Evolutionary conservation across 768 basidiomycete species (phyloP).

Genomic region (Cyclocybe cylindracea): DNA sequence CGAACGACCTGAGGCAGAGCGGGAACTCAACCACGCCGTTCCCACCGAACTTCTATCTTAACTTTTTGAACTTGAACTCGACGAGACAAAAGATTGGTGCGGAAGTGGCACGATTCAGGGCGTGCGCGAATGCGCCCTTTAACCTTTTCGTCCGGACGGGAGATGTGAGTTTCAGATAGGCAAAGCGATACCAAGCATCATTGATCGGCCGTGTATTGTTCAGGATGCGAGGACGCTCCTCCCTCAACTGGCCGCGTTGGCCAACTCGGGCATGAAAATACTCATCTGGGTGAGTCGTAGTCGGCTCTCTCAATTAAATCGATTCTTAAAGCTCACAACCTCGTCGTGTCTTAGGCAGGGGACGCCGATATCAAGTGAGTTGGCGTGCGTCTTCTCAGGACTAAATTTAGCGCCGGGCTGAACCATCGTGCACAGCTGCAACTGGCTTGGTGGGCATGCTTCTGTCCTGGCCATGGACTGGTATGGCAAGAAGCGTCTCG

Average conservation of each 20-base stretch:
- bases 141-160: slow-evolving; percentile 50
- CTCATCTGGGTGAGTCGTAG: slow-evolving; percentile 45
- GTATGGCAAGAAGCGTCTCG: slow-evolving; percentile 41
- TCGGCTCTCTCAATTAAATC: background rate
- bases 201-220: background rate
- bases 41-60: slow-evolving; percentile 57
- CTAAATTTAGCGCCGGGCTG: background rate
- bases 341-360: slow-evolving; percentile 34
- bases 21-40: slow-evolving; percentile 47
- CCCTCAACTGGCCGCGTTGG: slow-evolving; percentile 49
- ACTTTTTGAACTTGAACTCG: slow-evolving; percentile 38
- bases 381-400: background rate
- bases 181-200: background rate
- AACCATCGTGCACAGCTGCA: slow-evolving; percentile 32
- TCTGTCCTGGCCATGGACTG: slow-evolving; percentile 46
- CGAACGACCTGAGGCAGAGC: slow-evolving; percentile 56
- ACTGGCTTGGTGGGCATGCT: slow-evolving; percentile 48
- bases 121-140: slow-evolving; percentile 49
- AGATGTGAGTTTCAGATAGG: slow-evolving; percentile 40
- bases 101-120: slow-evolving; percentile 38
- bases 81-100: slow-evolving; percentile 55
- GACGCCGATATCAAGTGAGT: slow-evolving; percentile 54
- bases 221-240: slow-evolving; percentile 58
- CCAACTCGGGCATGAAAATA: slow-evolving; percentile 41
- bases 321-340: slow-evolving; percentile 19